Evolutionary conservation across 2,329 filamentous ascomycete species (phyloP), one percentile per base, ranked within the genome.

Genomic region (Alternaria brassicae): DNA sequence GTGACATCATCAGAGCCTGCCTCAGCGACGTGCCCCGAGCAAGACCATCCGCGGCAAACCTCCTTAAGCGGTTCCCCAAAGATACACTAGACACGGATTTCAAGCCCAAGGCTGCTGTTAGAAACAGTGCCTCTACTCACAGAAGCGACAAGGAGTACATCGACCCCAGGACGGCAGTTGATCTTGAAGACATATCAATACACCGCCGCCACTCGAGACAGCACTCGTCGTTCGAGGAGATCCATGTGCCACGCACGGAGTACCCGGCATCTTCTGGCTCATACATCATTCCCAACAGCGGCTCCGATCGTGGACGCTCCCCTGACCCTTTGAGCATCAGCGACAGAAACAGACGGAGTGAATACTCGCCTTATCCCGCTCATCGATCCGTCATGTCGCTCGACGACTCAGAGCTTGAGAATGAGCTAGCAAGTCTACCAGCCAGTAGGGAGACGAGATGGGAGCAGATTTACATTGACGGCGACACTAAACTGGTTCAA

Each of bases 1-100:
- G 88, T 60, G 83, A 86, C 15, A 83, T 97, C 48, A 88, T 96
- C 36, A 85, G 88, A 53, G 88, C 88, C 15, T 98, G 94, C 74
- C 82, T 98, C 51, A 90, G 86, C 63, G 84, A 89, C 27, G 84
- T 88, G 58, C 94, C 95, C 6, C 87, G 90, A 56, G 81, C 87
- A 54, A 87, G 95, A 50, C 81, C 88, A 10, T 88, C 92, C 50
- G 94, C 95, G 3, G 87, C 88, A 48, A 84, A 89, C 25, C 83
- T 98, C 13, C 81, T 96, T 9, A 51, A 56, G 15, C 66, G 58
- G 34, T 76, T 77, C 41, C 79, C 79, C 0, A 66, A 76, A 3
- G 45, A 60, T 10, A 17, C 53, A 9, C 21, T 59, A n/a, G 49
- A 67, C 4, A 56, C 55, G 9, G 58, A 63, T 10, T 51, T 63